Evolutionary conservation across 169 alveolate genomes (phyloP).

Genomic region (Plasmodium ovale): DNA sequence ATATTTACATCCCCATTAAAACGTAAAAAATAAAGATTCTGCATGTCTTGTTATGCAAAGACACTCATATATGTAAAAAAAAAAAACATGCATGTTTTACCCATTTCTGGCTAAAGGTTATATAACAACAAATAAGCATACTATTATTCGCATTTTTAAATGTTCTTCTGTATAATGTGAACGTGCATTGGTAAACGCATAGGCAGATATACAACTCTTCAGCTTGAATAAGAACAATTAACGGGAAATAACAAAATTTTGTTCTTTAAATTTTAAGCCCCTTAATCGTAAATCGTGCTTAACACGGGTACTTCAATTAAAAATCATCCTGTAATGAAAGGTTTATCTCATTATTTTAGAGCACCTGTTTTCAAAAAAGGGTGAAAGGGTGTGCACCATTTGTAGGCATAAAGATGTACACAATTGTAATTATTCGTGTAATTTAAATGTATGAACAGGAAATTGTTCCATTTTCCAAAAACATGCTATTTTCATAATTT

Average conservation of each 20-base stretch:
- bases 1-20: background rate
- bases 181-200: background rate
- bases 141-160: background rate
- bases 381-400: background rate
- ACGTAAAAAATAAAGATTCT: conserved; percentile 1
- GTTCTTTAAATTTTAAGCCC: too few species aligned
- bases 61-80: background rate
- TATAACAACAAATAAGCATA: background rate
- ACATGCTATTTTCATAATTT: background rate
- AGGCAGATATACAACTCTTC: background rate
- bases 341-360: too few species aligned
- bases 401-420: background rate
- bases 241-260: too few species aligned
- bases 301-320: too few species aligned
- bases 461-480: conserved; percentile 2
- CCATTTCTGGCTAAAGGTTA: background rate
- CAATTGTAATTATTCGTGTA: background rate
- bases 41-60: conserved; percentile 7
- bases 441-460: conserved; percentile 1
- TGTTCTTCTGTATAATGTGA: conserved; percentile 1
- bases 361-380: too few species aligned
- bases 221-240: background rate
- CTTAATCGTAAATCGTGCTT: too few species aligned
- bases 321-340: too few species aligned
- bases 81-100: background rate